Conservation (phyloP, 805 yeast genomes). For the Ogataea wickerhamii region DNA sequence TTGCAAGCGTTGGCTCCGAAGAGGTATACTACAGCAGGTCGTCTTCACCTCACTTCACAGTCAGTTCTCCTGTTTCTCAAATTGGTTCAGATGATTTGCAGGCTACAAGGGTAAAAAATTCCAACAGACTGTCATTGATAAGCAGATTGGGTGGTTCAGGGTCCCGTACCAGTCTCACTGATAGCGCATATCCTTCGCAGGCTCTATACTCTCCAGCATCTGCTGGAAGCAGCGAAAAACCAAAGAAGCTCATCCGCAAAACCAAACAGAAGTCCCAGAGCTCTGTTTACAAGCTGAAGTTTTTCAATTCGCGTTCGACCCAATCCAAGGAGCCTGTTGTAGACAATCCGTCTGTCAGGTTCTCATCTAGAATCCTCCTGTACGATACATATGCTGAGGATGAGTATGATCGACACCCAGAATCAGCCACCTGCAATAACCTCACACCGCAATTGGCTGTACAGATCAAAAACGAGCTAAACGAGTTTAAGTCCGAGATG, state of each 20-base stretch:
- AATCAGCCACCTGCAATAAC: conserved; percentile 86
- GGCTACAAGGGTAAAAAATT: conserved; percentile 10
- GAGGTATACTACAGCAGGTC: neutral
- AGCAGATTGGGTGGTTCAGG: conserved; percentile 9
- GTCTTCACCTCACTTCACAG: conserved; percentile 1
- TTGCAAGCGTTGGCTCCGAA: conserved; percentile 3
- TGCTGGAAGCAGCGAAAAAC: conserved; percentile 11
- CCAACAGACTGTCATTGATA: conserved; percentile 16
- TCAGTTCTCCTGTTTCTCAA: neutral
- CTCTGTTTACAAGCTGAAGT: conserved; percentile 16
- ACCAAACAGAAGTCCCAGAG: conserved; percentile 19
- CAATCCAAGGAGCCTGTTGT: conserved; percentile 10
- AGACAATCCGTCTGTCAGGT: conserved; percentile 36
- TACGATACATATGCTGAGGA: conserved; percentile 80
- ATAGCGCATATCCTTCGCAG: neutral
- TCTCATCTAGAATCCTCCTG: conserved; percentile 77
- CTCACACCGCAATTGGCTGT: conserved; percentile 85
- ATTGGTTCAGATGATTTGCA: neutral
- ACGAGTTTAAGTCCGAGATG: conserved; percentile 76
- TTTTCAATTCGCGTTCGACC: conserved; percentile 15
- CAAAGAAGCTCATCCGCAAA: conserved; percentile 16
- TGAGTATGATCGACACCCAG: conserved; percentile 92
- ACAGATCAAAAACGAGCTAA: conserved; percentile 80
- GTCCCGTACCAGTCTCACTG: conserved; percentile 1
- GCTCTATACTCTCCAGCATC: conserved; percentile 1